Conservation (phyloP, 495 filamentous ascomycete genomes). For the Clohesyomyces aquaticus region DNA sequence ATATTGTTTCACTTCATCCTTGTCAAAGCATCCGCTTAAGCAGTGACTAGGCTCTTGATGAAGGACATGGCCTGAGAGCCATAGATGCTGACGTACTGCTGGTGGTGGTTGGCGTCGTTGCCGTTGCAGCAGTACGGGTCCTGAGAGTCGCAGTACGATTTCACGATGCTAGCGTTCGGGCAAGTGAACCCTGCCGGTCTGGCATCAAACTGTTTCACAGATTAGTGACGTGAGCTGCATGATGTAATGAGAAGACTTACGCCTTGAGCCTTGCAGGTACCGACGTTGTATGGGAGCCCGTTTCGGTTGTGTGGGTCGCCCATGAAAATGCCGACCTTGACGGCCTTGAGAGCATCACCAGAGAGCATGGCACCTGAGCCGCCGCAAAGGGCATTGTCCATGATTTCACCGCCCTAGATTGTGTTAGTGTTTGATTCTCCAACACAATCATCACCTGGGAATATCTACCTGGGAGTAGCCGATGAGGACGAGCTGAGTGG, state of each 20-base stretch:
- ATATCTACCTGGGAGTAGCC: conserved; percentile 62
- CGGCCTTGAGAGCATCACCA: conserved; percentile 52
- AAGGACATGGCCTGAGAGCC: conserved; percentile 61
- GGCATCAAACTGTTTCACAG: conserved; percentile 53
- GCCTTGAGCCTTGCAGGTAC: conserved; percentile 58
- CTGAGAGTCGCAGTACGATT: conserved; percentile 64
- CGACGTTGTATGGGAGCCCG: conserved; percentile 64
- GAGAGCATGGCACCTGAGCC: conserved; percentile 55
- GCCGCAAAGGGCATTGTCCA: conserved; percentile 66
- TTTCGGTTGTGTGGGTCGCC: conserved; percentile 60
- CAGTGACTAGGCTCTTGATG: conserved; percentile 52
- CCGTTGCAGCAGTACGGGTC: conserved; percentile 70
- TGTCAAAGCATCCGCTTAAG: conserved; percentile 1
- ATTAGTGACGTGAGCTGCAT: background rate
- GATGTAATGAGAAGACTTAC: conserved; percentile 50
- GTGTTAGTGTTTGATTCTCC: conserved; percentile 4
- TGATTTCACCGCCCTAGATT: conserved; percentile 62
- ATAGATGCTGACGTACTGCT: conserved; percentile 63
- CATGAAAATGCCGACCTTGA: conserved; percentile 67
- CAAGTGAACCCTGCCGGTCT: conserved; percentile 61
- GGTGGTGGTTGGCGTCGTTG: conserved; percentile 59
- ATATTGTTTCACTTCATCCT: background rate
- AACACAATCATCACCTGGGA: too few relatives aligned
- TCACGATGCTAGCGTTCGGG: conserved; percentile 56
- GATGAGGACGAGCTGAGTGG: conserved; percentile 61